These are phyloP conservation scores for Suillus subluteus DNA, from an alignment of 768 basidiomycete genomes.

Conservation along the genomic window DNA sequence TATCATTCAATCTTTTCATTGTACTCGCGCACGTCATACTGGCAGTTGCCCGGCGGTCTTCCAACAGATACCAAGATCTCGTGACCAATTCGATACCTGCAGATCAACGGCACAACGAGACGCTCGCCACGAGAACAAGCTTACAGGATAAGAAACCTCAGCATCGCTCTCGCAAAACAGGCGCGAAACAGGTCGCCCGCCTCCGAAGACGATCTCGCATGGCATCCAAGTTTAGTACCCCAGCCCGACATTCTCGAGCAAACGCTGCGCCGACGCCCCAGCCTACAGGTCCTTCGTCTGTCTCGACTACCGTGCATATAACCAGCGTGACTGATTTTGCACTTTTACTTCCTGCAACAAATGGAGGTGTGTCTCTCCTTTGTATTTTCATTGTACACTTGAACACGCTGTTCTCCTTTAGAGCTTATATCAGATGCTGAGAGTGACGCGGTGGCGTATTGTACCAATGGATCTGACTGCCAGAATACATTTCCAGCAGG, in stretches of 20 bases:
- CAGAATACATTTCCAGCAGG: slow-evolving; percentile 34
- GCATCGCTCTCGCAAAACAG: background rate
- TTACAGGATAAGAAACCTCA: background rate
- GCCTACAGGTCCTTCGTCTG: slow-evolving; percentile 39
- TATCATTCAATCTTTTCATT: background rate
- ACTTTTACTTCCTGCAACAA: slow-evolving; percentile 35
- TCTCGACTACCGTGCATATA: slow-evolving; percentile 41
- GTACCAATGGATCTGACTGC: slow-evolving; percentile 36
- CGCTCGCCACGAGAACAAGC: background rate
- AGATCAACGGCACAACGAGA: background rate
- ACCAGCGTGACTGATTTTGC: slow-evolving; percentile 34
- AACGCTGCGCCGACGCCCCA: slow-evolving; percentile 41
- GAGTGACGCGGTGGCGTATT: slow-evolving; percentile 39
- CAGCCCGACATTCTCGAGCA: slow-evolving; percentile 7
- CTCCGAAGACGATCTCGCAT: background rate
- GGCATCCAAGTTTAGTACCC: no score
- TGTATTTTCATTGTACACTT: slow-evolving; percentile 2
- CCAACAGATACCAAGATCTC: background rate
- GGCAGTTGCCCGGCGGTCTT: background rate
- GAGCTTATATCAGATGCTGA: slow-evolving; percentile 47
- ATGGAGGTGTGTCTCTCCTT: slow-evolving; percentile 34
- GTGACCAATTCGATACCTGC: background rate
- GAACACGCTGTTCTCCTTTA: slow-evolving; percentile 11
- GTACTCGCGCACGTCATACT: background rate
- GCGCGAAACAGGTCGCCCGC: background rate